Percentiles rank a stretch among this genome's conserved stretches.
Evolutionary conservation across 2,329 filamentous ascomycete genomes (phyloP).

Genomic region (Talaromyces sp.): DNA sequence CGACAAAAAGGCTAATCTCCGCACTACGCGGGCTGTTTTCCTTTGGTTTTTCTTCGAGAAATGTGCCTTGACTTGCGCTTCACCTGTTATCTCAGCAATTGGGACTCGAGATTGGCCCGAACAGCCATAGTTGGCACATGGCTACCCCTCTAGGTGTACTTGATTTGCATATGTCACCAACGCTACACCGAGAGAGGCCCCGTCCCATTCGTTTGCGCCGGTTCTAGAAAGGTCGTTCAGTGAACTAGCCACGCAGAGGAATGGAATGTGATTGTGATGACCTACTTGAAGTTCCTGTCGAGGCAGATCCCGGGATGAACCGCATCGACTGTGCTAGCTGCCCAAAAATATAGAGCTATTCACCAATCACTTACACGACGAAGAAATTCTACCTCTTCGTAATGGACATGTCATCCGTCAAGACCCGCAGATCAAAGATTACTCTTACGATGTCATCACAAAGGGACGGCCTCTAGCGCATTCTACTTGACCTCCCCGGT

Average conservation of each 20-base stretch:
- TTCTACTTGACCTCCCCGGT: neutral
- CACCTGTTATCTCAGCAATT: neutral
- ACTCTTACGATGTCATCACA: conserved; percentile 4
- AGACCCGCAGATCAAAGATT: conserved; percentile 10
- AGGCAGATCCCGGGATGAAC: conserved; percentile 10
- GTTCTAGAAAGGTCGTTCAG: conserved; percentile 2
- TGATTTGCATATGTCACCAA: conserved; percentile 19
- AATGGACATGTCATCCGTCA: neutral
- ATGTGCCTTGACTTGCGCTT: conserved; percentile 9
- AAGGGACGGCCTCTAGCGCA: neutral
- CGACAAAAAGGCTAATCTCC: conserved; percentile 14
- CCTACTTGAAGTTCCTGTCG: neutral
- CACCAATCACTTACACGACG: conserved; percentile 5
- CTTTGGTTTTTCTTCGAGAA: neutral
- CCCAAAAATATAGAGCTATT: neutral
- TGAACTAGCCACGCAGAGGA: neutral
- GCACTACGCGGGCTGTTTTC: neutral
- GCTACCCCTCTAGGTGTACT: conserved; percentile 2
- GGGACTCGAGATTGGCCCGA: conserved; percentile 7
- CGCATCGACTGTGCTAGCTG: conserved; percentile 9
- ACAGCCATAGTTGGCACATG: conserved; percentile 11
- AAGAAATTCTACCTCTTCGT: neutral
- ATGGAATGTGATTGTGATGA: conserved; percentile 2
- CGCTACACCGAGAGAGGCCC: conserved; percentile 1
- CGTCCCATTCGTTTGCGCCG: conserved; percentile 14